Evolutionary conservation across 768 basidiomycete genomes (phyloP).

Genomic region (Pilatotrama ljubarskyi): DNA sequence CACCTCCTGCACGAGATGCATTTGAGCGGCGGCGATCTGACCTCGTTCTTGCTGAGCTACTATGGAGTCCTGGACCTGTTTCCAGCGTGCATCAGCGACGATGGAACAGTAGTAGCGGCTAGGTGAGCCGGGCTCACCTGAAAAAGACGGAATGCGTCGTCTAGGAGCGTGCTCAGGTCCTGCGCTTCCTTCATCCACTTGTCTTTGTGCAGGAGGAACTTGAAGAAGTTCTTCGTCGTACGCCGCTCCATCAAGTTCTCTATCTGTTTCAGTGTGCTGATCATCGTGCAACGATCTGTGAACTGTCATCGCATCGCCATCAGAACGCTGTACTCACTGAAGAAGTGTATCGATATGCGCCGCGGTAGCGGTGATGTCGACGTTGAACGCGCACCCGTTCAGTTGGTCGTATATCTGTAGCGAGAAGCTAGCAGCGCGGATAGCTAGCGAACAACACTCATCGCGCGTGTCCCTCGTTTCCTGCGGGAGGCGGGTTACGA

Average conservation of each 20-base stretch:
- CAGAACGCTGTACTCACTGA: neutral
- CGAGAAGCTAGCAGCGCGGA: neutral
- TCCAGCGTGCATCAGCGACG: neutral
- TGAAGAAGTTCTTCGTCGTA: neutral
- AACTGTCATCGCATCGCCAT: too few species aligned
- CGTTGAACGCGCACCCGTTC: neutral
- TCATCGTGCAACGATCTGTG: neutral
- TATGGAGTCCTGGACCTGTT: neutral
- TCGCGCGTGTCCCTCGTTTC: neutral
- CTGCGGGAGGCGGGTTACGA: neutral
- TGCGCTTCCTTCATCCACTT: neutral
- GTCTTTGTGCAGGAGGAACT: neutral
- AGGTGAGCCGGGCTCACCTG: neutral
- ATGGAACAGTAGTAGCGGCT: neutral
- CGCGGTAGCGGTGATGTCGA: neutral
- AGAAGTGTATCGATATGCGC: neutral
- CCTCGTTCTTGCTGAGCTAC: neutral
- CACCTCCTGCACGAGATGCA: neutral
- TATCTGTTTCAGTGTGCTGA: neutral
- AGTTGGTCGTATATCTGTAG: neutral
- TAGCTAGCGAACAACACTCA: neutral
- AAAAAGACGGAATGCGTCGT: neutral
- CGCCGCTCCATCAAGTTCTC: slow-evolving; percentile 1
- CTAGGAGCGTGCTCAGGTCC: neutral
- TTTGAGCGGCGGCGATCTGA: neutral